A percentile compares a stretch with the other conserved stretches of the same genome.
Evolutionary conservation across 2,329 filamentous ascomycete species (phyloP).

Genomic region (Ceratocystis cubensis): DNA sequence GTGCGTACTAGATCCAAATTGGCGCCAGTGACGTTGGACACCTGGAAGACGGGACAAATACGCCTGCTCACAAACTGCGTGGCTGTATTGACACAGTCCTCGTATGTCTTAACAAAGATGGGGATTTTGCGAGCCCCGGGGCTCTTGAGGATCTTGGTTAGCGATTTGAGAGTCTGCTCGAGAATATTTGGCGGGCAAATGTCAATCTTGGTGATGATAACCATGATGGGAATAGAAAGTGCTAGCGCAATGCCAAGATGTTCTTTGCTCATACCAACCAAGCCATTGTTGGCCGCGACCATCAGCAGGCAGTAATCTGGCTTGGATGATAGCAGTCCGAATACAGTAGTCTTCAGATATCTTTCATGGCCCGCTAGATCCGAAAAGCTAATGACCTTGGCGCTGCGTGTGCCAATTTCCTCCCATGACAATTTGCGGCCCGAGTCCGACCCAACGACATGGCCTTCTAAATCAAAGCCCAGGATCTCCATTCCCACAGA

Average conservation of each 20-base stretch:
- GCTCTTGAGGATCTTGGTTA: conserved; percentile 86
- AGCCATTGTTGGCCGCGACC: conserved; percentile 94
- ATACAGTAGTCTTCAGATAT: conserved; percentile 91
- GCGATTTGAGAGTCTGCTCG: conserved; percentile 80
- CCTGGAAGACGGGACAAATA: conserved; percentile 94
- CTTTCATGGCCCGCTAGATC: conserved; percentile 92
- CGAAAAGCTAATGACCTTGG: conserved; percentile 94
- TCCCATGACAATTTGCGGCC: conserved; percentile 90
- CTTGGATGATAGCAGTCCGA: conserved; percentile 84
- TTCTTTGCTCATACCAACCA: conserved; percentile 97
- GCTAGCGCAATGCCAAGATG: conserved; percentile 90
- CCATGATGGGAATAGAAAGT: conserved; percentile 94
- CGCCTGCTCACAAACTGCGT: conserved; percentile 90
- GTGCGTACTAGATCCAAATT: conserved; percentile 80
- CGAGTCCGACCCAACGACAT: conserved; percentile 67
- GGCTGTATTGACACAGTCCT: conserved; percentile 88
- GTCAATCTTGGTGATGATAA: conserved; percentile 94
- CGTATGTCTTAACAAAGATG: conserved; percentile 81
- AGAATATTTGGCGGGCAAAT: conserved; percentile 94
- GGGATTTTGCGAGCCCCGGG: conserved; percentile 91
- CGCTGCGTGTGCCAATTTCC: conserved; percentile 86
- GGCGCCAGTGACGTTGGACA: conserved; percentile 93
- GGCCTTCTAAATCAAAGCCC: conserved; percentile 81
- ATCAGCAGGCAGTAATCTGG: conserved; percentile 96
- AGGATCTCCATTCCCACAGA: conserved; percentile 98